Evolutionary conservation across 139 green algal genomes (phyloP), one percentile per base, ranked within the genome.

Genomic region (Micromonas commoda): DNA sequence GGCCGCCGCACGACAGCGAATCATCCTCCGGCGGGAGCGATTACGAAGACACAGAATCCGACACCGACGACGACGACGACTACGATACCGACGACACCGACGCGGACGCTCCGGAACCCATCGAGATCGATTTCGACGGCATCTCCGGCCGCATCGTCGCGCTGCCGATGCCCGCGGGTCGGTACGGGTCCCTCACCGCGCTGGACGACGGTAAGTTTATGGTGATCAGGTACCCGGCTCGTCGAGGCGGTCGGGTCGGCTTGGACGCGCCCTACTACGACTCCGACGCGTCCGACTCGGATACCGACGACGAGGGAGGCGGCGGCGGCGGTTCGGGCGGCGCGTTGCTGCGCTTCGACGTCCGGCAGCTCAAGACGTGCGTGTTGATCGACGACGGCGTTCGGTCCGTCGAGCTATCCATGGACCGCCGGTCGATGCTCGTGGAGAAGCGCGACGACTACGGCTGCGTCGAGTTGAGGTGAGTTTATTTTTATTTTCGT

Each of bases 121-220:
- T 78, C 26, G 52, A 52, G 5, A 78, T 78, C 33, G 72, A 78
- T 9, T 31, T 38, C 21, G 72, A 78, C 19, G 72, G 72, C n/a
- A 23, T 78, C n/a, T 21, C 45, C 26, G 72, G 53, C 21, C 51
- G 72, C 2, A 32, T 51, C 33, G 52, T 78, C 31, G 72, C 72
- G 72, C 29, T 78, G n/a, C 72, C 72, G 21, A 31, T 69, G 21
- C 72, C 54, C 29, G 23, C 52, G 21, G 35, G 32, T n/a, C 29
- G 72, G 23, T 78, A 78, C 33, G 53, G 72, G 24, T n/a, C 20
- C 29, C 2, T 78, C 13, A 20, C n/a, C 53, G 54, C 20, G n/a
- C 24, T 75, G 20, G 37, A 61, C 52, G 37, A 75, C 33, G 68
- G 38, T 61, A 29, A 37, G 34, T 75, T 75, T 2, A 75, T 75